These are phyloP conservation scores for Populus nigra DNA, from an alignment of 345 rosid genomes.

Conservation along the genomic window DNA sequence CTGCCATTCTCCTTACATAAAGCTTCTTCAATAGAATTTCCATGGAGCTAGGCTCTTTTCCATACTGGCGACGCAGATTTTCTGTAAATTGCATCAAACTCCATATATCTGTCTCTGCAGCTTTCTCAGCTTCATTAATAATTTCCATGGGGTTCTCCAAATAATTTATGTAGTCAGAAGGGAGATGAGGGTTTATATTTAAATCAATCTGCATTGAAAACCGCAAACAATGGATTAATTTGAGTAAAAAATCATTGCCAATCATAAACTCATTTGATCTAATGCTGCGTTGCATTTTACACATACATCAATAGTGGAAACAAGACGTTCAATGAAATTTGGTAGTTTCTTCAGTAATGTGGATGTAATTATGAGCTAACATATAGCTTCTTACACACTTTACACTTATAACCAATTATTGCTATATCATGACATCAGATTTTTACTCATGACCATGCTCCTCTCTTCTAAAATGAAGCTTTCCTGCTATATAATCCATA, in stretches of 20 bases:
- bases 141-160: constrained; percentile 85
- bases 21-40: constrained; percentile 84
- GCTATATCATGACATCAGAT: neutral
- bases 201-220: constrained; percentile 62
- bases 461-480: neutral
- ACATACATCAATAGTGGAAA: neutral
- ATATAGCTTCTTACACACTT: neutral
- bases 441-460: neutral
- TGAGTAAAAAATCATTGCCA: neutral
- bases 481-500: neutral
- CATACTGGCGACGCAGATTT: constrained; percentile 73
- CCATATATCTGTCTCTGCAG: constrained; percentile 80
- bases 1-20: constrained; percentile 91
- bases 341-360: neutral
- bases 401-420: neutral
- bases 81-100: constrained; percentile 86
- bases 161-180: constrained; percentile 87
- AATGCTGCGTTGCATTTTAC: neutral
- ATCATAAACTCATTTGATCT: neutral
- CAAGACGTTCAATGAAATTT: neutral
- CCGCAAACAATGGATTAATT: neutral
- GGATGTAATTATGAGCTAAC: neutral
- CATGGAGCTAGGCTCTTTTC: constrained; percentile 92
- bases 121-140: constrained; percentile 75
- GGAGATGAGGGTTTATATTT: constrained; percentile 66